phyloP scores from a whole-genome alignment of 495 filamentous ascomycete genomes.

The Aspergillus haitiensis region DNA sequence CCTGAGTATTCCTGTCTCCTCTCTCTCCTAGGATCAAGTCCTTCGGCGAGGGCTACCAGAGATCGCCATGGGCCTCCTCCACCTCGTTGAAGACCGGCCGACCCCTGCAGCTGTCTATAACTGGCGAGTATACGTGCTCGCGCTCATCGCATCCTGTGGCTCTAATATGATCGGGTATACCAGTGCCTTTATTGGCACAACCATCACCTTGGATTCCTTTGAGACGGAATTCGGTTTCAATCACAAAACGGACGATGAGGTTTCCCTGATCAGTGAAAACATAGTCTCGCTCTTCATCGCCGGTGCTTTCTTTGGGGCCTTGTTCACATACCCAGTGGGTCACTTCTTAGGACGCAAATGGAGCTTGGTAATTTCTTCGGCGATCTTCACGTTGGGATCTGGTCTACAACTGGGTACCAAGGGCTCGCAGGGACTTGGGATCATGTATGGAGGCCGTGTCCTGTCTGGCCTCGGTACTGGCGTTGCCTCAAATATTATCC shows the following conservation, averaged over 20 bases:
- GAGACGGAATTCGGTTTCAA: slow-evolving; percentile 55
- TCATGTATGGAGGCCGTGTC: slow-evolving; percentile 69
- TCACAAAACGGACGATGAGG: slow-evolving; percentile 35
- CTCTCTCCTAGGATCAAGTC: background rate
- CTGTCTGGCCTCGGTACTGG: slow-evolving; percentile 73
- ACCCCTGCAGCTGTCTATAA: slow-evolving; percentile 71
- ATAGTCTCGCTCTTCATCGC: slow-evolving; percentile 71
- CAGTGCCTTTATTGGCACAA: slow-evolving; percentile 69
- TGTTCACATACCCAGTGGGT: slow-evolving; percentile 59
- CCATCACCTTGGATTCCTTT: slow-evolving; percentile 62
- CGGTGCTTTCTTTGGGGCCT: slow-evolving; percentile 65
- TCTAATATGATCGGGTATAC: slow-evolving; percentile 74
- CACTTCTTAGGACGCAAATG: slow-evolving; percentile 58
- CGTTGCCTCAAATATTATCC: slow-evolving; percentile 71
- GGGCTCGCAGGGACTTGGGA: slow-evolving; percentile 55
- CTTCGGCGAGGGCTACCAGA: background rate
- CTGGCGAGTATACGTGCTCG: slow-evolving; percentile 67
- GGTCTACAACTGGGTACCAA: slow-evolving; percentile 63
- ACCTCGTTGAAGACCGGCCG: slow-evolving; percentile 62
- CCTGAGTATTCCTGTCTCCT: background rate
- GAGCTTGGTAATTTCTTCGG: slow-evolving; percentile 52
- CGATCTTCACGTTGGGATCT: slow-evolving; percentile 63
- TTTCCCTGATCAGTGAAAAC: slow-evolving; percentile 59
- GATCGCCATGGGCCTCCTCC: slow-evolving; percentile 56
- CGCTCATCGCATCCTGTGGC: slow-evolving; percentile 64